phyloP scores from a whole-genome alignment of 768 basidiomycete species.

The Tulasnella sp. region DNA sequence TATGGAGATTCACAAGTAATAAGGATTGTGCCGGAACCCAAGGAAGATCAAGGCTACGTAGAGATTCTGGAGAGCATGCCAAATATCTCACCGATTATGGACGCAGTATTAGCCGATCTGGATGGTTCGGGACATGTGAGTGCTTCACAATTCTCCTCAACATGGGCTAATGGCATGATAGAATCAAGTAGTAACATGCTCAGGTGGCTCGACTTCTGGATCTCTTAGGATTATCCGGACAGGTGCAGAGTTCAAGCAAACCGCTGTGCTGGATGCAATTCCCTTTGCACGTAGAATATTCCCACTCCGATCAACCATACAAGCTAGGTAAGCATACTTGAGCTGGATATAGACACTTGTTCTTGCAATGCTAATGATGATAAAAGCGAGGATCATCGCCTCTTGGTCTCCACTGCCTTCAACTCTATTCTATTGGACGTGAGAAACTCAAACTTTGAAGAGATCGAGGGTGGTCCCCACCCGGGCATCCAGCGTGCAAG shows the following conservation, averaged over 20 bases:
- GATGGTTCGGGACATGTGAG: slow-evolving; percentile 59
- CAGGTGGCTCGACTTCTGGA: slow-evolving; percentile 65
- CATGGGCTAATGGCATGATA: slow-evolving; percentile 23
- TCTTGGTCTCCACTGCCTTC: slow-evolving; percentile 48
- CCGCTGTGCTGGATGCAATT: slow-evolving; percentile 46
- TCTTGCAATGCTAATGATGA: slow-evolving; percentile 12
- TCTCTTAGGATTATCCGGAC: slow-evolving; percentile 64
- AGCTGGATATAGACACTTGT: neutral
- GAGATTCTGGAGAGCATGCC: slow-evolving; percentile 49
- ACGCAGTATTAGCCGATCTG: slow-evolving; percentile 60
- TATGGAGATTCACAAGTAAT: slow-evolving; percentile 69
- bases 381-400: slow-evolving; percentile 25
- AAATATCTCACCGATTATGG: slow-evolving; percentile 74
- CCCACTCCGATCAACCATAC: slow-evolving; percentile 38
- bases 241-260: slow-evolving; percentile 65
- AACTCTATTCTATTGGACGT: slow-evolving; percentile 44
- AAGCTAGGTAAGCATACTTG: slow-evolving; percentile 25
- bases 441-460: slow-evolving; percentile 28
- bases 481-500: slow-evolving; percentile 35
- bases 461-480: slow-evolving; percentile 27
- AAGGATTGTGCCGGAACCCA: slow-evolving; percentile 33
- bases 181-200: slow-evolving; percentile 77
- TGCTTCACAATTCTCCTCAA: neutral
- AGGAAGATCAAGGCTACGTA: slow-evolving; percentile 38
- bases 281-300: slow-evolving; percentile 47